These are phyloP conservation scores for Gamsiella multidivaricata DNA, from an alignment of 192 early-diverging fungal genomes.

Conservation along the genomic window DNA sequence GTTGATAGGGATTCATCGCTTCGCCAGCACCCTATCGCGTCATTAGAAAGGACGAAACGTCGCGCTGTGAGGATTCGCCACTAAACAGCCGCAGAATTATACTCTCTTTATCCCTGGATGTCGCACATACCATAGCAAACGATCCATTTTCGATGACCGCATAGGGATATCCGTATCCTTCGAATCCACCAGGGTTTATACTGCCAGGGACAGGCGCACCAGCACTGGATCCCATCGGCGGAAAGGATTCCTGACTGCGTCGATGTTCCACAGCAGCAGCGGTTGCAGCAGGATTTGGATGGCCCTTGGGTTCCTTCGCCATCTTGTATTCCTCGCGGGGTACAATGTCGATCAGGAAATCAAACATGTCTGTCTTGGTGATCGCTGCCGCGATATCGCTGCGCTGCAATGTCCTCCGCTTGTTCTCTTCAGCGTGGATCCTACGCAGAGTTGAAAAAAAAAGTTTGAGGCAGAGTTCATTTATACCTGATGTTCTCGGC, in stretches of 20 bases:
- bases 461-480: neutral
- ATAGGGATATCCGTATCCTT: slow-evolving; percentile 44
- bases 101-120: no score
- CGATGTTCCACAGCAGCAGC: slow-evolving; percentile 25
- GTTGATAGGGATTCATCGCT: slow-evolving; percentile 37
- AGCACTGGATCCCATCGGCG: slow-evolving; percentile 1
- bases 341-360: slow-evolving; percentile 98
- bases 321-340: slow-evolving; percentile 80
- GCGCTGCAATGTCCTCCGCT: slow-evolving; percentile 93
- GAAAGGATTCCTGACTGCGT: slow-evolving; percentile 43
- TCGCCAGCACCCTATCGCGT: slow-evolving; percentile 16
- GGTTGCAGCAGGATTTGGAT: neutral
- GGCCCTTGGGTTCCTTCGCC: slow-evolving; percentile 24
- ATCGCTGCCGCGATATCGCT: slow-evolving; percentile 91
- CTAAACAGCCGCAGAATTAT: no score
- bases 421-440: slow-evolving; percentile 96
- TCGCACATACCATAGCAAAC: slow-evolving; percentile 44
- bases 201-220: neutral
- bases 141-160: slow-evolving; percentile 29
- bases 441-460: slow-evolving; percentile 41
- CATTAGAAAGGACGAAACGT: neutral
- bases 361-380: slow-evolving; percentile 93
- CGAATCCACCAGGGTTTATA: slow-evolving; percentile 12
- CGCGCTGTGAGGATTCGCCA: no score
- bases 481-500: neutral